phyloP scores from a whole-genome alignment of 306 rosid genomes.

The Dryas alaskensis region DNA sequence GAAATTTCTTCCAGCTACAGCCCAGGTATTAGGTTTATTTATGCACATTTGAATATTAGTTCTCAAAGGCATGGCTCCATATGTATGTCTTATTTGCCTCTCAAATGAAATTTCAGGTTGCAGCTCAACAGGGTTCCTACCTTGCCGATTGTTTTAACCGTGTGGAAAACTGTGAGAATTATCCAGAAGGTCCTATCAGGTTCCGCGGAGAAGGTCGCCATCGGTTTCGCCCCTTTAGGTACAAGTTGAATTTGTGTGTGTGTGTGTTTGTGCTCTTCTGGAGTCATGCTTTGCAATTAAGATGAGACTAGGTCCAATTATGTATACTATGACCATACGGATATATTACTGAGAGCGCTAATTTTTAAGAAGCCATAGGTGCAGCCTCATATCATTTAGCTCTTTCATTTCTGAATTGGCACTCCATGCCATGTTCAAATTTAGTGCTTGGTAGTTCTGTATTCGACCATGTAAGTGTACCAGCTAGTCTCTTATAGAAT shows the following conservation, averaged over 20 bases:
- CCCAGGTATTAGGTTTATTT: slow-evolving; percentile 56
- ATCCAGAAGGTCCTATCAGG: slow-evolving; percentile 94
- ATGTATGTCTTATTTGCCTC: slow-evolving; percentile 14
- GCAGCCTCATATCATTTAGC: too few species aligned
- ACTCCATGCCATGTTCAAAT: not conserved
- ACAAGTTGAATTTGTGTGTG: slow-evolving; percentile 14
- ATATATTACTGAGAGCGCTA: too few species aligned
- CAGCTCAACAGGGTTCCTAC: slow-evolving; percentile 88
- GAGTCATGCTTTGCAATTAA: not conserved
- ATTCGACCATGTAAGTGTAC: too few species aligned
- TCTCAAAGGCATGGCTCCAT: slow-evolving; percentile 1
- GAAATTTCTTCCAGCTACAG: slow-evolving; percentile 96
- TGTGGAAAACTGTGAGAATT: slow-evolving; percentile 67
- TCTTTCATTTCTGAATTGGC: not conserved
- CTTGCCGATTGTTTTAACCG: slow-evolving; percentile 80
- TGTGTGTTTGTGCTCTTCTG: too few species aligned
- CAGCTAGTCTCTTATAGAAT: too few species aligned
- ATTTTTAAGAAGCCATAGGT: too few species aligned
- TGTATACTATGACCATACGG: not conserved
- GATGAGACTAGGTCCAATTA: not conserved
- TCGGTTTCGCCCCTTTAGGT: slow-evolving; percentile 90
- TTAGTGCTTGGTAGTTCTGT: not conserved
- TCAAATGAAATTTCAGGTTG: slow-evolving; percentile 63
- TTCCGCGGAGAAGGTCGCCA: slow-evolving; percentile 96
- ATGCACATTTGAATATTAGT: not conserved